Evolutionary conservation across 352 stramenopile species (phyloP), one percentile per base, ranked within the genome.

Genomic region (Globisporangium spiculum): DNA sequence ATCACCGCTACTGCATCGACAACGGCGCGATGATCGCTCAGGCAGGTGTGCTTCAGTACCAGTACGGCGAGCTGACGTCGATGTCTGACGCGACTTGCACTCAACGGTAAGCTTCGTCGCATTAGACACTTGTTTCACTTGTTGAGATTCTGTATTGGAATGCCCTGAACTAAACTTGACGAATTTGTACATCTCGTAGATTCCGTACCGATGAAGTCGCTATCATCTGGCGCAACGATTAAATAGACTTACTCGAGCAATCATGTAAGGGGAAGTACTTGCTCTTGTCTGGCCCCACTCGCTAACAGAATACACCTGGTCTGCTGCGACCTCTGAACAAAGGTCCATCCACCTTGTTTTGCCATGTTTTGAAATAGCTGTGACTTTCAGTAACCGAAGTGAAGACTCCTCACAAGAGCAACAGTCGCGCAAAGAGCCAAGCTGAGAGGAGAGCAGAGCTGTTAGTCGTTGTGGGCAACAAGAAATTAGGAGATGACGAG

Each of bases 1-100:
- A 99, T 80, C 92, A 99, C 57, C 91, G 94, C 66, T 99, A 99
- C 86, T 99, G 98, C 73, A 99, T 99, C 71, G 98, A 99, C 82
- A 99, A 99, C 77, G 98, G 98, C 8, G 97, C 97, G 7, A 99
- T 99, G 98, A 99, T 99, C 76, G 98, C 98, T 27, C 97, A 99
- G 81, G 98, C 98, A 20, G 98, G 98, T 24, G 97, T 99, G 18
- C 92, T 99, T 55, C 88, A 98, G 62, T 98, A 98, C 68, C 96
- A 99, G 76, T 97, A 98, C 77, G 96, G 97, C 46, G 80, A 90
- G 16, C 83, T 77, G 5, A 99, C 96, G 6, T 72, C 88, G 3
- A 65, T 99, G 30, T 70, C 93, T 24, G 97, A 99, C 4, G 97
- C 90, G 53, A 93, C 86, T 18, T 99, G 94, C 74, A 98, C 90